Evolutionary conservation across 192 early-diverging fungal species (phyloP), one percentile per base, ranked within the genome.

Genomic region (Phlyctochytrium arcticum): DNA sequence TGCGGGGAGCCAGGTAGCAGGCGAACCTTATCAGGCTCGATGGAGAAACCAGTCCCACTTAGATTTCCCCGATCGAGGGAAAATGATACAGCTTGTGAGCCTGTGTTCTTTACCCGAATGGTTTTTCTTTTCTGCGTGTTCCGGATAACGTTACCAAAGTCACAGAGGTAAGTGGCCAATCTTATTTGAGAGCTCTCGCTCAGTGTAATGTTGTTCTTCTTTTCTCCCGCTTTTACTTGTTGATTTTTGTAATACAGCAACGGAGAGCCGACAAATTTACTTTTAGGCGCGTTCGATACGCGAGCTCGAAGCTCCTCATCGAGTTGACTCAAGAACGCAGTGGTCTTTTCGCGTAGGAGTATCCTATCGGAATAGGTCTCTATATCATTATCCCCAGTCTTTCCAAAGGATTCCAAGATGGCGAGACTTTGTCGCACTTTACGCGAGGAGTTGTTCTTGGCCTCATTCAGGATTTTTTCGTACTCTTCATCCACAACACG

Each of bases 1-100:
- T 75, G 55, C 36, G 71, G 73, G 21, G 71, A 67, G 17, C 72
- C 76, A 10, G 72, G 77, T 4, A 85, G 67, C 23, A 55, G 42
- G 33, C 80, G 79, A 2, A 84, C 75, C 55, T 78, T 71, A 33
- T 85, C 84, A 4, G 78, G 78, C 34, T 85, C 82, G 47, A 85
- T 64, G 49, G 71, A 54, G 53, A 85, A 82, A 0, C 80, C 81
- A 12, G 77, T 68, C 19, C 71, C 72, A 21, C 35, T 35, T 6
- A 85, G 57, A 3, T 60, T 35, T 8, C 48, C 17, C 36, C 73
- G 76, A 19, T 80, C 76, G 1, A 85, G 48, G 10, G 50, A 34
- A 54, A 84, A 78, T 1, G 70, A 62, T 2, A 85, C 65, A 4
- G 75, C 39, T 21, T 73, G 57, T 12, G 49, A 17, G 12, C 79